Evolutionary conservation across 2,329 filamentous ascomycete species (phyloP), one percentile per base, ranked within the genome.

Genomic region (Dichotomopilus funicola): DNA sequence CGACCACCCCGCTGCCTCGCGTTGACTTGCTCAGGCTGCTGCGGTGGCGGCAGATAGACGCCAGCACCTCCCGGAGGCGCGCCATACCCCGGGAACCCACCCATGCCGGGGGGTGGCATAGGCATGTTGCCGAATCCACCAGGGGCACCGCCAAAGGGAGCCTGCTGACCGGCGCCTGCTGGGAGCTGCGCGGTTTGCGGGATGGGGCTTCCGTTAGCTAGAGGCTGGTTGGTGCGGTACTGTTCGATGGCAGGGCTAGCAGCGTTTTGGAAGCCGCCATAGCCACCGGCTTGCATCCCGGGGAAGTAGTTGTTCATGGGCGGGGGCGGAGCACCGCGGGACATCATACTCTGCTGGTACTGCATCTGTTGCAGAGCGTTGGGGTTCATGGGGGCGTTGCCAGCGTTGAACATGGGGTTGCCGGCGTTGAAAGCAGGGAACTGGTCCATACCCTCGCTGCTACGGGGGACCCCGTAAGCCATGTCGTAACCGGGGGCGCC

Each of bases 271-370:
- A 78, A 84, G n/a, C 72, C 75, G n/a, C 71, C 74, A 63, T 78
- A 83, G 0, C 78, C 78, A 0, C 78, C 78, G 40, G 76, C 72
- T 65, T 78, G 80, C 75, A 85, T 78, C 6, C 71, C 67, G 4
- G 79, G 75, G 64, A 78, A 85, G 68, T 75, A 83, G 66, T 78
- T 81, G 65, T 74, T 78, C 71, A 83, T 77, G 8, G 77, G 77
- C 10, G 79, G 78, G 1, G 46, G 52, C 8, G 53, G 48, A 1
- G 72, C 70, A 7, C 73, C 76, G 13, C 81, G 75, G 47, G 74
- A 73, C 68, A 85, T 74, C 72, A 84, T 75, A 63, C 67, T 74
- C 65, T 83, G 81, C 66, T 83, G 81, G 64, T 80, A 84, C 59
- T 82, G 80, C 61, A 83, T 66, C 61, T 78, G 80, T 64, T 80